Conservation (phyloP, 306 rosid species). For the Hippophae gyantsensis region DNA sequence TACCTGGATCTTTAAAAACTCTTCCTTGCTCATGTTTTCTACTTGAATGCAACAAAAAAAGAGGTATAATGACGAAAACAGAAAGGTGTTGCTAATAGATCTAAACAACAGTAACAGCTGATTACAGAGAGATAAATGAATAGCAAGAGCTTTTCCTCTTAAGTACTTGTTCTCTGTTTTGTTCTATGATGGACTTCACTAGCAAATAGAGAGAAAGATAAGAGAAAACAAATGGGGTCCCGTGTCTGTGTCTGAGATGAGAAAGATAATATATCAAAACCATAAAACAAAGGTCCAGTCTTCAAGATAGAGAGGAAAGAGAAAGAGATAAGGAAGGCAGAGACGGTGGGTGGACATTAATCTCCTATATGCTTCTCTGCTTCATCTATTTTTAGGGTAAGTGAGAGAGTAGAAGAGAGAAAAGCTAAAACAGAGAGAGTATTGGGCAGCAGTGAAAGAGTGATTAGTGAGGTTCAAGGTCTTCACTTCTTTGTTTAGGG, state of each 20-base stretch:
- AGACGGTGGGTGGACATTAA: constrained; percentile 33
- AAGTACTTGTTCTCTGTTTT: constrained; percentile 6
- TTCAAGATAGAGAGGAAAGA: constrained; percentile 17
- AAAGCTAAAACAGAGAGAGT: constrained; percentile 1
- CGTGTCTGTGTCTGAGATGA: constrained; percentile 30
- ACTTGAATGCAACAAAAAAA: constrained; percentile 27
- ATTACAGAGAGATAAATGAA: too few species aligned
- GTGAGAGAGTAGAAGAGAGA: constrained; percentile 12
- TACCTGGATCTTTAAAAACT: constrained; percentile 89
- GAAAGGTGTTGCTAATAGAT: constrained; percentile 7
- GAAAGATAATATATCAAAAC: constrained; percentile 18
- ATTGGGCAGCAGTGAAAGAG: too few species aligned
- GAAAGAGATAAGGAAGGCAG: constrained; percentile 10
- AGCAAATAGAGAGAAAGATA: constrained; percentile 20
- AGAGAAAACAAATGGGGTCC: constrained; percentile 13
- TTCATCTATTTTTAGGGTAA: constrained; percentile 36
- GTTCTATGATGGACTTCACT: constrained; percentile 21
- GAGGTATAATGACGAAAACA: constrained; percentile 14
- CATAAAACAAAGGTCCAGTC: constrained; percentile 24
- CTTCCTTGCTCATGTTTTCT: constrained; percentile 68
- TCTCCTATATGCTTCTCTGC: constrained; percentile 20
- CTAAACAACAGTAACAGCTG: neutral
- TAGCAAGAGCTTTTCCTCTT: too few species aligned
- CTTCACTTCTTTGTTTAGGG: too few species aligned
- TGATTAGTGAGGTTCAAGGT: too few species aligned